Percentiles rank a stretch among this genome's conserved stretches.
phyloP scores from a whole-genome alignment of 2,329 filamentous ascomycete genomes.

The Lachnellula suecica region DNA sequence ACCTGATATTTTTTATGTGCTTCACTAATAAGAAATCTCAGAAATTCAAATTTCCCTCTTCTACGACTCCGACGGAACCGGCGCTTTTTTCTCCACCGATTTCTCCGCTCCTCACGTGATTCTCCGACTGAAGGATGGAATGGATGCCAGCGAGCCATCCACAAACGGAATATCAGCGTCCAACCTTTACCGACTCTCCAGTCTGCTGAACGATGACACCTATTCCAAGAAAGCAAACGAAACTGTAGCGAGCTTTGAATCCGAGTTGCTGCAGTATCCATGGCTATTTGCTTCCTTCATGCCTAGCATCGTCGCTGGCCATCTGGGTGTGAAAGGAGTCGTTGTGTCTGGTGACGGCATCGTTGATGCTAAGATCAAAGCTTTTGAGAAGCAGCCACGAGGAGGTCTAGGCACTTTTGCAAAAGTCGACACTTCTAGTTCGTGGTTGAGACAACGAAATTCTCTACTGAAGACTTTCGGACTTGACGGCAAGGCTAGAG shows the following conservation, averaged over 20 bases:
- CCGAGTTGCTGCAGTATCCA: conserved; percentile 88
- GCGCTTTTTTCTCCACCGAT: conserved; percentile 73
- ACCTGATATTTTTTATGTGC: not conserved
- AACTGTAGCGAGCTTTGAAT: conserved; percentile 83
- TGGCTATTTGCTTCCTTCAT: conserved; percentile 87
- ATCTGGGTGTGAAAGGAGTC: conserved; percentile 61
- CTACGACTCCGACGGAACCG: conserved; percentile 56
- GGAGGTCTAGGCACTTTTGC: conserved; percentile 26
- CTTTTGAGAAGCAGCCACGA: conserved; percentile 30
- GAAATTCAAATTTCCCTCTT: conserved; percentile 75
- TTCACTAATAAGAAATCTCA: conserved; percentile 34
- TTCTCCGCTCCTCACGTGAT: conserved; percentile 66
- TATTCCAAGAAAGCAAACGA: conserved; percentile 67
- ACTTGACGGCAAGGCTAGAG: conserved; percentile 37
- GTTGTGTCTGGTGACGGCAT: conserved; percentile 42
- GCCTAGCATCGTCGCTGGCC: conserved; percentile 69
- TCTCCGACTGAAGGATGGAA: conserved; percentile 89
- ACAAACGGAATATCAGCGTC: conserved; percentile 84
- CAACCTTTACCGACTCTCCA: conserved; percentile 81
- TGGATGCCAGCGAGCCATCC: conserved; percentile 88
- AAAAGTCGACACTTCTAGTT: conserved; percentile 23
- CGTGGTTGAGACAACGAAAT: conserved; percentile 52
- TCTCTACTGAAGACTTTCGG: conserved; percentile 34
- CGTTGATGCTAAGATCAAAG: conserved; percentile 31
- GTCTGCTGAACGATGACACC: conserved; percentile 62